Percentiles rank a stretch among this genome's conserved stretches.
phyloP scores from a whole-genome alignment of 108 stramenopile genomes.

The Nannochloropsis salina region DNA sequence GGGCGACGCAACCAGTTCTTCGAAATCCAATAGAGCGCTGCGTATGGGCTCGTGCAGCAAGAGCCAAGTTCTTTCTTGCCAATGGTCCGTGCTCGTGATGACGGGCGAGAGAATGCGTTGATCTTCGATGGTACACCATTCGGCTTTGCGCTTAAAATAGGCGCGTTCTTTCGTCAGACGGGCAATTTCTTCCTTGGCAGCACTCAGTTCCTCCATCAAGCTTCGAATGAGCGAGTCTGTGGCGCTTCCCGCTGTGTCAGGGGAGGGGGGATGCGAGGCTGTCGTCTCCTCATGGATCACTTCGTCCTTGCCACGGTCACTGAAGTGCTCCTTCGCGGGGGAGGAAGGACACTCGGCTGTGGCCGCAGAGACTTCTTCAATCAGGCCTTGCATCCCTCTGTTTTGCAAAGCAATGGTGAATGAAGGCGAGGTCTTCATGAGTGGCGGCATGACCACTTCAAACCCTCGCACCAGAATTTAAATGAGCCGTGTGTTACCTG shows the following conservation, averaged over 20 bases:
- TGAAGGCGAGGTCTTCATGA: too few relatives aligned
- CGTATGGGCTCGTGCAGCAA: conserved; percentile 16
- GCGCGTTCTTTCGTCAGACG: conserved; percentile 5
- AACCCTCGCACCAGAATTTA: too few relatives aligned
- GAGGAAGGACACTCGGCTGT: too few relatives aligned
- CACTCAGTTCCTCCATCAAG: not conserved
- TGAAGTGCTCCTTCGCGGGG: too few relatives aligned
- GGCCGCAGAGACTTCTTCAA: too few relatives aligned
- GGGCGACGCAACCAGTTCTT: not conserved
- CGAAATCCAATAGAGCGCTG: conserved; percentile 20
- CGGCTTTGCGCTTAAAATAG: conserved; percentile 16
- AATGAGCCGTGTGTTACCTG: too few relatives aligned
- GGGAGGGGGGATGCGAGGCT: not conserved
- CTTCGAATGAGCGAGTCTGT: conserved; percentile 4
- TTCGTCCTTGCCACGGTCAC: too few relatives aligned
- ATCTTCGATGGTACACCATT: conserved; percentile 18
- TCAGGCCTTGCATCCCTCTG: too few relatives aligned
- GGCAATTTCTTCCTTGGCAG: not conserved
- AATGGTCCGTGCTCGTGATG: not conserved
- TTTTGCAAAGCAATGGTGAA: too few relatives aligned
- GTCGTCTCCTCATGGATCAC: not conserved
- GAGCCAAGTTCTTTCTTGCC: conserved; percentile 14
- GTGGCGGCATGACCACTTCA: too few relatives aligned
- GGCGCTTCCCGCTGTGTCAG: not conserved
- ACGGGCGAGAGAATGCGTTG: not conserved